Conservation (phyloP, 2,329 filamentous ascomycete genomes). For the Aspergillus puulaauensis region DNA sequence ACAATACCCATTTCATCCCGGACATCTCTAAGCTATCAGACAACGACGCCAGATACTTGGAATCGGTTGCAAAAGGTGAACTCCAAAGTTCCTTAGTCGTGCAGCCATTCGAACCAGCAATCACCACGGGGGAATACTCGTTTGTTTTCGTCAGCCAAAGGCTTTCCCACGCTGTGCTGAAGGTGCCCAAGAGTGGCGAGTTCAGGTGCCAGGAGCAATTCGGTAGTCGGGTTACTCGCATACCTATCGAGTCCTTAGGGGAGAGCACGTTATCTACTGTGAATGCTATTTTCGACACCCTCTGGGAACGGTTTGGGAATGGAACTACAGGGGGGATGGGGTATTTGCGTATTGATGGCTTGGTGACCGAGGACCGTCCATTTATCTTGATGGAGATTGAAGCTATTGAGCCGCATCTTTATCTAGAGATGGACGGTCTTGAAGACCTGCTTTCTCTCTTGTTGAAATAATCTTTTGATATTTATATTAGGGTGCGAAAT, state of each 20-base stretch:
- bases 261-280: background rate
- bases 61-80: background rate
- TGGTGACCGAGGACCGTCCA: background rate
- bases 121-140: background rate
- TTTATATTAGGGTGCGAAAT: background rate
- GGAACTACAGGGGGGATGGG: background rate
- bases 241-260: background rate
- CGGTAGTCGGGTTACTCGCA: background rate
- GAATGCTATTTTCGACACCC: background rate
- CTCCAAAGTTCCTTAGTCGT: background rate
- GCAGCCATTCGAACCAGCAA: background rate
- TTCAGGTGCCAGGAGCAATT: background rate
- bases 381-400: constrained; percentile 5
- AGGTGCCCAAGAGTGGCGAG: background rate
- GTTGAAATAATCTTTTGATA: background rate
- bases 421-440: background rate
- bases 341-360: constrained; percentile 1
- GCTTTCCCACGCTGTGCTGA: background rate
- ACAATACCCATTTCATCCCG: background rate
- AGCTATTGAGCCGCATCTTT: background rate
- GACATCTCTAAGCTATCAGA: background rate
- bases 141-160: background rate
- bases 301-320: background rate
- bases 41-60: background rate
- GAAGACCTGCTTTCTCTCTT: background rate